Evolutionary conservation across 352 stramenopile species (phyloP).

Genomic region (Blastocystis sp.): DNA sequence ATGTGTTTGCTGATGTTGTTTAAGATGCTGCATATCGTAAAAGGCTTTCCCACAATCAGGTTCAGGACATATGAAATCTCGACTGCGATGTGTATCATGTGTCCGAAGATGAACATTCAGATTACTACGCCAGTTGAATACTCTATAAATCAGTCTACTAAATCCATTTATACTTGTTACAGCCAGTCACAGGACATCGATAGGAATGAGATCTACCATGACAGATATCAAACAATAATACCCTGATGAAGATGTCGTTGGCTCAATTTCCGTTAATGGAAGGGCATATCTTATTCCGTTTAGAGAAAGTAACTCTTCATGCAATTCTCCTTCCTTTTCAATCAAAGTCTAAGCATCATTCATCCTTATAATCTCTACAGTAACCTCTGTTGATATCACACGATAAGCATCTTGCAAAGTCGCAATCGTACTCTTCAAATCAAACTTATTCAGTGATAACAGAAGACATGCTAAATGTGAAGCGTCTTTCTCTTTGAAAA

Average conservation of each 20-base stretch:
- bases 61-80: slow-evolving; percentile 32
- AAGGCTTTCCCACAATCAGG: slow-evolving; percentile 50
- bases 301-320: background rate
- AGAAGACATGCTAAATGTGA: background rate
- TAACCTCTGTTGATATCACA: background rate
- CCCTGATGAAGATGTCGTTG: background rate
- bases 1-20: slow-evolving; percentile 50
- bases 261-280: background rate
- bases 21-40: slow-evolving; percentile 58
- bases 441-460: slow-evolving; percentile 10
- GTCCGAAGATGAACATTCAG: slow-evolving; percentile 52
- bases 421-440: slow-evolving; percentile 41
- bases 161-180: slow-evolving; percentile 22
- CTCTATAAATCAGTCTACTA: background rate
- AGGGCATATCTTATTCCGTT: background rate
- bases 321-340: background rate
- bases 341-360: background rate
- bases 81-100: background rate
- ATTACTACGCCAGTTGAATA: slow-evolving; percentile 60
- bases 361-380: background rate
- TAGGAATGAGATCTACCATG: background rate
- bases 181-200: slow-evolving; percentile 18
- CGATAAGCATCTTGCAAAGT: background rate
- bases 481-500: slow-evolving; percentile 10
- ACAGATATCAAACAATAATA: background rate